These are phyloP conservation scores for Solanum aculeatissimum DNA, from an alignment of 305 asterid genomes.

Conservation along the genomic window DNA sequence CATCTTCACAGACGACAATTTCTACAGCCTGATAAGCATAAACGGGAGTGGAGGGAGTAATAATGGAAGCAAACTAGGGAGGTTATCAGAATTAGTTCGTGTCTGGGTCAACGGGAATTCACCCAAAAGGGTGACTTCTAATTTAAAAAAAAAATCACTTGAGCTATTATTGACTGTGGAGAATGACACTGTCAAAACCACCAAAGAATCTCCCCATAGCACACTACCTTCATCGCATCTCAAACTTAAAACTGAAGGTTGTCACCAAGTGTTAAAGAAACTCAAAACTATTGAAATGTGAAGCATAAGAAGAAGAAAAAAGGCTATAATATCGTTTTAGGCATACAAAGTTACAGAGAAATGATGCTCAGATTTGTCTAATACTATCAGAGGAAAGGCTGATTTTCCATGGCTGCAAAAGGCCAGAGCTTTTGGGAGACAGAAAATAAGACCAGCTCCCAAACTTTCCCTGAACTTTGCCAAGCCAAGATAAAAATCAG, in stretches of 20 bases:
- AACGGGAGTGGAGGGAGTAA: background rate
- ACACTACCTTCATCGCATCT: slow-evolving; percentile 1
- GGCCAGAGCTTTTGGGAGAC: background rate
- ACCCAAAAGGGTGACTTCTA: background rate
- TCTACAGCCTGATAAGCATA: background rate
- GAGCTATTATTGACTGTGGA: background rate
- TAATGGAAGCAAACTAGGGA: background rate
- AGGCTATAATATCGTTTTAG: background rate
- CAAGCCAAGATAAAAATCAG: background rate
- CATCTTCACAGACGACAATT: background rate
- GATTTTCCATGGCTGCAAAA: background rate
- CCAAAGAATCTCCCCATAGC: background rate
- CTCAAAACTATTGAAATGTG: background rate
- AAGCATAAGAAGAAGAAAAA: background rate
- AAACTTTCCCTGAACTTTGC: background rate
- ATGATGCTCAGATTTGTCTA: background rate
- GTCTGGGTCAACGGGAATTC: background rate
- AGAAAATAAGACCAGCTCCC: background rate
- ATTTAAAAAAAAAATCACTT: background rate
- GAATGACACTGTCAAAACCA: background rate
- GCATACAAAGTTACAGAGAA: background rate
- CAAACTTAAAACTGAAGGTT: slow-evolving; percentile 3
- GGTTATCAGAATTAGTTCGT: background rate
- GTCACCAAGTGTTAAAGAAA: background rate
- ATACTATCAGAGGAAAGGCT: background rate